These are phyloP conservation scores for Mycena metata DNA, from an alignment of 768 basidiomycete genomes.

Conservation along the genomic window DNA sequence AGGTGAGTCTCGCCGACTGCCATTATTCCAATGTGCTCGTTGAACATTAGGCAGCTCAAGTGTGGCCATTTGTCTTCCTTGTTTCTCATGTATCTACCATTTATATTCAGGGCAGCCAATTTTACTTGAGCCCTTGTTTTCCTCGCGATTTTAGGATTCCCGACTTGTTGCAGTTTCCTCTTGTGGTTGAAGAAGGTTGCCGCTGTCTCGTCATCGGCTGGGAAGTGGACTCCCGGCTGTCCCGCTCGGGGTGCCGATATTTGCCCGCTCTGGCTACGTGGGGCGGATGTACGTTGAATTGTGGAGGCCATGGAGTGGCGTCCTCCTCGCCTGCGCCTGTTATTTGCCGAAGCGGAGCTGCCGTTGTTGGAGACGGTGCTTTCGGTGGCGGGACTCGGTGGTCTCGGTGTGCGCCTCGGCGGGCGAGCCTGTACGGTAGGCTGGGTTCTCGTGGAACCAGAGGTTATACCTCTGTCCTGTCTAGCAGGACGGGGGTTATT, in stretches of 20 bases:
- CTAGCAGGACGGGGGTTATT: too few species aligned
- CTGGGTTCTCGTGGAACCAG: too few species aligned
- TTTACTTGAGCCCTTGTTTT: neutral
- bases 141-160: neutral
- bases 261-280: too few species aligned
- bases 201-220: constrained; percentile 3
- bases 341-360: too few species aligned
- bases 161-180: neutral
- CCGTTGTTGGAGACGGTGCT: too few species aligned
- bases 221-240: neutral
- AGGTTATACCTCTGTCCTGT: too few species aligned
- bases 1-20: constrained; percentile 39
- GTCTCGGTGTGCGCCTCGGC: too few species aligned
- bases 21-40: constrained; percentile 32
- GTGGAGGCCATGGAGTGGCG: too few species aligned
- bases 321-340: too few species aligned
- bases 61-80: neutral
- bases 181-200: constrained; percentile 4
- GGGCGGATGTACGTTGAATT: too few species aligned
- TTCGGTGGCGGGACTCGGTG: too few species aligned
- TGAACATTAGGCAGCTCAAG: constrained; percentile 29
- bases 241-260: neutral
- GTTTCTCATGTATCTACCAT: constrained; percentile 16
- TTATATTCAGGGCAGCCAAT: constrained; percentile 30
- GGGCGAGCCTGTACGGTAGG: too few species aligned